phyloP scores from a whole-genome alignment of 139 green algal genomes.

The Astrephomene gubernaculifera region DNA sequence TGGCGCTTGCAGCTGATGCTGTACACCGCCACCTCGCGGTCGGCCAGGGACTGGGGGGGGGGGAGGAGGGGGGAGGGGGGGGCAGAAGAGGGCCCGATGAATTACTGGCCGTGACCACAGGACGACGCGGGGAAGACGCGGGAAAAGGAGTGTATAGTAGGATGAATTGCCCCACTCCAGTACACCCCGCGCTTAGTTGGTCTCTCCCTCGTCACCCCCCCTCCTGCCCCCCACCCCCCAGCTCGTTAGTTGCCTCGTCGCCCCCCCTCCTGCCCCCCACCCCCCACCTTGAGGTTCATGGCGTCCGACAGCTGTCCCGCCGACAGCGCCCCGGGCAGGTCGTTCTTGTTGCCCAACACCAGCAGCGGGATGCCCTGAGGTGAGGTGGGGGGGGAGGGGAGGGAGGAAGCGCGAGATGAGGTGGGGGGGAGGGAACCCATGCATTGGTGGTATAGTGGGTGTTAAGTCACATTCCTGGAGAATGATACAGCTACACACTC shows the following conservation, averaged over 20 bases:
- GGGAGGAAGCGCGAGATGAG: no score
- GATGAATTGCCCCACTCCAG: background rate
- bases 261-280: background rate
- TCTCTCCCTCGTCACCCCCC: background rate
- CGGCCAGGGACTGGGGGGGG: conserved; percentile 56
- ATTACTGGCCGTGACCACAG: background rate
- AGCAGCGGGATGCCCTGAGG: conserved; percentile 90
- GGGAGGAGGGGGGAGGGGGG: background rate
- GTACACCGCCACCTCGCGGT: conserved; percentile 94
- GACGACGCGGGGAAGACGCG: background rate
- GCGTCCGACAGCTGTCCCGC: conserved; percentile 81
- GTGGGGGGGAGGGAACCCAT: no score
- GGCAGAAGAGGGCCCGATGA: background rate
- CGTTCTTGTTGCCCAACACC: conserved; percentile 99
- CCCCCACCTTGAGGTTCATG: conserved; percentile 85
- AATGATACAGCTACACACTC: no score
- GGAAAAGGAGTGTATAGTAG: background rate
- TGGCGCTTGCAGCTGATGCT: conserved; percentile 95
- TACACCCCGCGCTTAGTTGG: background rate
- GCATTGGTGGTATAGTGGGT: no score
- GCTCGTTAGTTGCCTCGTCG: background rate
- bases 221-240: background rate
- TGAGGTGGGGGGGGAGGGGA: background rate
- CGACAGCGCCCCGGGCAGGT: conserved; percentile 86
- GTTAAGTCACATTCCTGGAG: no score